Conservation (phyloP, 176 grass and related monocot species). For the Phyllostachys edulis region DNA sequence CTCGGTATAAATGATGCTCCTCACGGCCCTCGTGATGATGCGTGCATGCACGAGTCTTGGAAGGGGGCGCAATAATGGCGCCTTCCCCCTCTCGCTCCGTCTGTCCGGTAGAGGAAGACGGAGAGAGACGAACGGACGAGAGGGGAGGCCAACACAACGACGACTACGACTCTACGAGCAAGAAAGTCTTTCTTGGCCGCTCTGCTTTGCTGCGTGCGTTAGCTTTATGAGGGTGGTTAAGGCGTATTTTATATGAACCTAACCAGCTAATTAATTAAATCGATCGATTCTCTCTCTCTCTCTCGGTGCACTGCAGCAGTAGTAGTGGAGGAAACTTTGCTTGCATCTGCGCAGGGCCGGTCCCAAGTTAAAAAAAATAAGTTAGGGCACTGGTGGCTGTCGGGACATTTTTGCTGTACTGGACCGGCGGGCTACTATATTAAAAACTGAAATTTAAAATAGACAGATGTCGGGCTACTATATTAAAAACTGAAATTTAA, state of each 20-base stretch:
- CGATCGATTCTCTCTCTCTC: neutral
- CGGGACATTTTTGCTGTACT: no score
- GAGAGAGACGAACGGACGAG: neutral
- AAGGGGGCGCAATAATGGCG: conserved; percentile 24
- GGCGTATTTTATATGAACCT: conserved; percentile 23
- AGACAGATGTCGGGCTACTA: no score
- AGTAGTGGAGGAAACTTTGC: conserved; percentile 31
- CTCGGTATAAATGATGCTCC: neutral
- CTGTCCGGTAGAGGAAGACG: neutral
- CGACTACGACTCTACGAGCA: neutral
- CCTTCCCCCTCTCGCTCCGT: neutral
- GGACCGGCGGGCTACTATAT: no score
- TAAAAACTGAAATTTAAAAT: no score
- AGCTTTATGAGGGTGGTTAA: neutral
- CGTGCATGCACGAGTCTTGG: conserved; percentile 25
- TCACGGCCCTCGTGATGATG: neutral
- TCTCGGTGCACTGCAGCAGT: neutral
- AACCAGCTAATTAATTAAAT: conserved; percentile 9
- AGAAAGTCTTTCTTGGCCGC: neutral
- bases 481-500: no score
- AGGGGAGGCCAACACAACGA: neutral
- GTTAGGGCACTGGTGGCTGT: no score
- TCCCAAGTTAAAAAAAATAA: no score
- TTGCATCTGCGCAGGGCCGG: neutral
- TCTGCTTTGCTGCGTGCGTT: neutral